These are phyloP conservation scores for Noccaea caerulescens DNA, from an alignment of 345 rosid species.

Conservation along the genomic window DNA sequence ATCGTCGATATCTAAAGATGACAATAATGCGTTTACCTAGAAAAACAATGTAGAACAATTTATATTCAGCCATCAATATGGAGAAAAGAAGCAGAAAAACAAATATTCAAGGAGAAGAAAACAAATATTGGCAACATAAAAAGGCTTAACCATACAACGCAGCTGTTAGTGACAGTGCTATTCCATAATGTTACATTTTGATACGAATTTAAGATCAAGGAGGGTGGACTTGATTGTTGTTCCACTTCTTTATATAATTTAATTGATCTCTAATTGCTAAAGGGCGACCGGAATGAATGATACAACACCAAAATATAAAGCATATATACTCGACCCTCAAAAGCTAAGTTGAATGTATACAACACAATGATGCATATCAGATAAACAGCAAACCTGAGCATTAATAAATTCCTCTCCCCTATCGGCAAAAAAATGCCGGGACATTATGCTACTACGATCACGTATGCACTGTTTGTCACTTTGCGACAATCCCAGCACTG, in stretches of 20 bases:
- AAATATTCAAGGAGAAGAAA: not conserved
- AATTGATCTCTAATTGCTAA: not conserved
- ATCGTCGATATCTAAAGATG: constrained; percentile 87
- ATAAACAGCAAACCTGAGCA: constrained; percentile 65
- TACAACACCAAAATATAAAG: not conserved
- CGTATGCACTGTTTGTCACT: constrained; percentile 97
- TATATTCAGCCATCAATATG: constrained; percentile 5
- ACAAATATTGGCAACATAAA: not conserved
- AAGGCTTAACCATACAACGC: constrained; percentile 13
- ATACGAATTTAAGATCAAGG: constrained; percentile 9
- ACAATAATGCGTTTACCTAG: constrained; percentile 88
- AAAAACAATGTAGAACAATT: constrained; percentile 26
- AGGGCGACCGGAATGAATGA: constrained; percentile 5
- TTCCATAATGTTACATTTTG: constrained; percentile 11
- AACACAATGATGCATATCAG: constrained; percentile 19
- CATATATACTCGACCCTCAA: constrained; percentile 23
- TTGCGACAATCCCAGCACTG: constrained; percentile 81
- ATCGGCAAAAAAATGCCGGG: constrained; percentile 90
- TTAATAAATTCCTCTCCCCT: constrained; percentile 88
- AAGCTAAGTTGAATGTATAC: not conserved
- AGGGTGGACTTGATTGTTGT: constrained; percentile 4
- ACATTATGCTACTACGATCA: constrained; percentile 99
- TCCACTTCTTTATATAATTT: constrained; percentile 8
- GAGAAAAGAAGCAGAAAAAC: constrained; percentile 17
- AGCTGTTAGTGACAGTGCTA: constrained; percentile 22